Base-by-base conservation (phyloP, 2,329 filamentous ascomycete genomes). In the Coleophoma crateriformis region DNA sequence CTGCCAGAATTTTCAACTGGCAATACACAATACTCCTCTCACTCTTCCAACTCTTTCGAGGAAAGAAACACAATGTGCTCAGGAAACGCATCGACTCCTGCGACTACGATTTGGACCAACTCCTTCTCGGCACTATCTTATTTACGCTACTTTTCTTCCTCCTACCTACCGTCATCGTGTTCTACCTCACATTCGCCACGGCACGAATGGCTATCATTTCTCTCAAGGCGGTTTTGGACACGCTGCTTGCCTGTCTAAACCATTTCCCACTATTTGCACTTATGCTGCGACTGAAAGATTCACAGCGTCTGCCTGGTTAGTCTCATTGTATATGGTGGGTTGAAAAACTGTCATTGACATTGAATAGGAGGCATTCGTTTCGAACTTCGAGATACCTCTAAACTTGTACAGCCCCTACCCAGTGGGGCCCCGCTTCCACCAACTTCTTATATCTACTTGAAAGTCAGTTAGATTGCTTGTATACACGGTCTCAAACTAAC, bases 61-160 rank as follows among this genome's bases (percentile, higher is more conserved):
- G 94, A 51, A 97, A 96, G 73, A 99, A 99, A 68, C 87, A 95
- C 65, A 99, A 99, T 59, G 87, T 99, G 14, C 80, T 99, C 19
- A 87, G 95, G 54, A 96, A 96, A 64, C 90, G 94, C 70, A 97
- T 99, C 62, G 94, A 99, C 67, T 96, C 91, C 43, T 99, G 94
- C 75, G 94, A 97, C 71, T 99, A 99, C 70, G 94, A 97, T 65
- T 80, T 99, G 20, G 94, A 99, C 65, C 95, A 99, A 70, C 81
- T 99, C 4, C 83, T 99, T 7, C 84, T 99, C 7, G 94, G 94
- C 53, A 99, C 94, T 1, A 97, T 99, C 52, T 75, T 99, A 17
- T 99, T 99, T 65, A 97, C 94, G 0, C 75, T 99, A 7, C 79
- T 99, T 1, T 95, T 95, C 71, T 99, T 97, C 67, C 77, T 99